Conservation (phyloP, 2,329 filamentous ascomycete species). For the Neopestalotiopsis rosae region DNA sequence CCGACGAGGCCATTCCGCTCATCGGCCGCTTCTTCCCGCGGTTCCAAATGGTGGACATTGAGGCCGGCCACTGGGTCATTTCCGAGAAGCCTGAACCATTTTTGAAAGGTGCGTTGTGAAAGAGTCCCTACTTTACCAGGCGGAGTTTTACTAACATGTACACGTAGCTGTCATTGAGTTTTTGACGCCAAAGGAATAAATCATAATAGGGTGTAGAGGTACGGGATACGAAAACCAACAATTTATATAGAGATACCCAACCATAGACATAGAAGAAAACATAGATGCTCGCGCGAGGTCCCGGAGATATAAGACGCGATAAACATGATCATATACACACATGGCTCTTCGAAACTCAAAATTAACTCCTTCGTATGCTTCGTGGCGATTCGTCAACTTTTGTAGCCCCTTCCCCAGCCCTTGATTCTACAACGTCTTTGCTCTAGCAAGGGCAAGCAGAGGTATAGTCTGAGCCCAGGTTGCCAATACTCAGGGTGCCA, state of each 20-base stretch:
- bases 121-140: neutral
- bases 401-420: neutral
- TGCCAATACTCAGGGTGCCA: constrained; percentile 35
- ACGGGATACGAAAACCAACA: constrained; percentile 25
- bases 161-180: constrained; percentile 68
- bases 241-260: constrained; percentile 26
- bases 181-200: constrained; percentile 54
- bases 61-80: constrained; percentile 86
- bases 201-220: neutral
- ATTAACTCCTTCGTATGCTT: neutral
- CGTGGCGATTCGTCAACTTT: neutral
- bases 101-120: constrained; percentile 63
- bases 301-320: constrained; percentile 11
- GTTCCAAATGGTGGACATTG: constrained; percentile 75
- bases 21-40: constrained; percentile 83
- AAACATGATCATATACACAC: neutral
- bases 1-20: constrained; percentile 79
- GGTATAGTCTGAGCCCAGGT: constrained; percentile 29
- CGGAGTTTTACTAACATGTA: constrained; percentile 16
- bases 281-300: constrained; percentile 21
- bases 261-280: constrained; percentile 17
- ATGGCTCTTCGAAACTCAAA: neutral
- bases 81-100: constrained; percentile 87
- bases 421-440: neutral
- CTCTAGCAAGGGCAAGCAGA: constrained; percentile 32